Conservation (phyloP, 208 protist species). For the Acanthamoeba polyphaga region DNA sequence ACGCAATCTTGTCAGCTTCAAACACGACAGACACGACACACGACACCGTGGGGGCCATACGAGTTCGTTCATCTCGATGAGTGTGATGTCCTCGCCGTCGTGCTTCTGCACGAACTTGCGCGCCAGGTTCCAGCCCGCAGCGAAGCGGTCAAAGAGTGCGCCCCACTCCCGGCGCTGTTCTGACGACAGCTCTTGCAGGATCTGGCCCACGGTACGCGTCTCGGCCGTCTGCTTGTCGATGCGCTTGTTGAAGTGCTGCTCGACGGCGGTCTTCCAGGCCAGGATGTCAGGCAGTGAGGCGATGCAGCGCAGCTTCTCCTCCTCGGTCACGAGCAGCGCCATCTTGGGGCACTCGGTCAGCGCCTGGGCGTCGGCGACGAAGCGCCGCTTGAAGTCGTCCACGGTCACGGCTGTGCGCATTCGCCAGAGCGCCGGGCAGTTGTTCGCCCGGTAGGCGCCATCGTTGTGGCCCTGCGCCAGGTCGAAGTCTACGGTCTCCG, state of each 20-base stretch:
- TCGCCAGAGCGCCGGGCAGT: conserved; percentile 31
- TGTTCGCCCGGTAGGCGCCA: neutral
- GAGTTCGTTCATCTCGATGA: neutral
- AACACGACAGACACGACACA: neutral
- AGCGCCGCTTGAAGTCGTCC: neutral
- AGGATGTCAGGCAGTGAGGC: neutral
- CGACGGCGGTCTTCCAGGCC: conserved; percentile 11
- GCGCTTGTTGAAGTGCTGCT: conserved; percentile 39
- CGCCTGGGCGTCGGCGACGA: neutral
- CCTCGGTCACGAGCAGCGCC: neutral
- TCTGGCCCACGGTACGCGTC: neutral
- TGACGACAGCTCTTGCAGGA: neutral
- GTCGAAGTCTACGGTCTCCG: conserved; percentile 31
- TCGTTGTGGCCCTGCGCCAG: neutral
- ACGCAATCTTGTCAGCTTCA: neutral
- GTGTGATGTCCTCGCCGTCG: neutral
- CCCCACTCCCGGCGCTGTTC: neutral
- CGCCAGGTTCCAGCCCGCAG: conserved; percentile 17
- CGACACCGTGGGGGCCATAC: neutral
- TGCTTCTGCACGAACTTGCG: neutral
- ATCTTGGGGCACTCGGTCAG: neutral
- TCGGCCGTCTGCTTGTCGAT: conserved; percentile 48
- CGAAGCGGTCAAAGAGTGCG: neutral
- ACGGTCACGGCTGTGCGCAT: neutral
- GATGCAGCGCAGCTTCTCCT: conserved; percentile 6